Evolutionary conservation across 129 eudicot species (phyloP).

Genomic region (Artemisia annua): DNA sequence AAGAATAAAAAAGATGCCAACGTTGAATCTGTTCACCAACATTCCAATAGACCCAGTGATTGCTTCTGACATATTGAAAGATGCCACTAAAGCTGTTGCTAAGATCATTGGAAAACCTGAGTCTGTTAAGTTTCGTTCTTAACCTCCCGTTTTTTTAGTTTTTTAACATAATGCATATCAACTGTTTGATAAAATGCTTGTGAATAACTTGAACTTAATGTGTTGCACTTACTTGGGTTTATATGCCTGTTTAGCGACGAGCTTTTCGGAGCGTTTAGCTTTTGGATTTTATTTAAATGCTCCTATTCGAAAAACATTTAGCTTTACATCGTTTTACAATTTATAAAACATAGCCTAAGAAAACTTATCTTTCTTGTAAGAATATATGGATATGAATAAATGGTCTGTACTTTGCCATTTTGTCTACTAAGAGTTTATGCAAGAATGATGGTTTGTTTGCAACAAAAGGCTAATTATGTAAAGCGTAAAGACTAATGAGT

Average conservation of each 20-base stretch:
- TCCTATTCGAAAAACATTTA: no score
- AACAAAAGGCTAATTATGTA: no score
- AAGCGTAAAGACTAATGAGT: no score
- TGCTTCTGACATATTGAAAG: constrained; percentile 91
- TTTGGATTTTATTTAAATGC: background rate
- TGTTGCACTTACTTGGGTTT: background rate
- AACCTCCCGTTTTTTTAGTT: background rate
- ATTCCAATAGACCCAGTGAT: constrained; percentile 84
- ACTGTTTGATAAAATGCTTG: constrained; percentile 52
- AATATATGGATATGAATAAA: no score
- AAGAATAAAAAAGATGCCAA: constrained; percentile 61
- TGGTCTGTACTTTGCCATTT: no score
- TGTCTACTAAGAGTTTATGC: no score
- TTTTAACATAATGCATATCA: constrained; percentile 29
- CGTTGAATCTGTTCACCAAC: constrained; percentile 84
- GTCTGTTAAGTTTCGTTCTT: constrained; percentile 48
- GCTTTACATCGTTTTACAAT: no score
- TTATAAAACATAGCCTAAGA: no score
- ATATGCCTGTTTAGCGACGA: background rate
- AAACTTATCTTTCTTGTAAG: no score
- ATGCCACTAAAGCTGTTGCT: constrained; percentile 95
- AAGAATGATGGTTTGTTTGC: no score
- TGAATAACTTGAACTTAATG: background rate
- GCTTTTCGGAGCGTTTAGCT: no score
- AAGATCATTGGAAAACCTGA: constrained; percentile 97